Evolutionary conservation across 164 flowering plant genomes (phyloP), one percentile per base, ranked within the genome.

Genomic region (Saururus chinensis): DNA sequence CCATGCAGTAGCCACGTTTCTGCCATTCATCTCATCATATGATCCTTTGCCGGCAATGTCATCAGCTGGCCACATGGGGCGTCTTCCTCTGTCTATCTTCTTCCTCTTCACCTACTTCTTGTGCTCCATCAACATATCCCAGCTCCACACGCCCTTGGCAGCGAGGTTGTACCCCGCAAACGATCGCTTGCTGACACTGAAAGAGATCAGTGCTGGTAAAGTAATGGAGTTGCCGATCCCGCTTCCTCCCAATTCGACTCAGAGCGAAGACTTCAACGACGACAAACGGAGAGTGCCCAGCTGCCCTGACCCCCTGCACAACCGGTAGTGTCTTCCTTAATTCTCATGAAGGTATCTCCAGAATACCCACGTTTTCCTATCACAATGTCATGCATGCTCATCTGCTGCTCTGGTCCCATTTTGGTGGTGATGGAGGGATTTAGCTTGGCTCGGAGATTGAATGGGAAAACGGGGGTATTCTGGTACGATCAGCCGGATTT

Each of bases 221-320:
- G 19, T 61, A 10, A 21, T 61, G 52, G 35, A 35, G 37, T 12
- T 42, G 53, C 53, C 56, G 42, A 61, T 20, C 9, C 45, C 51
- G 22, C 14, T 49, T 51, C 9, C 69, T 54, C 45, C 8, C n/a
- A 60, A 66, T 60, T 61, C 56, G 41, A 66, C 41, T 9, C 49
- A 30, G 21, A 55, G 23, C 23, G 52, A 40, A 60, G 68, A n/a
- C 24, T 59, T 60, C 19, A 7, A 24, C 23, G 59, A 60, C n/a
- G 60, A 63, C 68, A 60, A 66, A 60, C 56, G 68, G 10, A 66
- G 63, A 53, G 63, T 66, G 0, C 68, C 68, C 22, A 66, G 59
- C 53, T 66, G 63, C 63, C 68, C 68, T 8, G 68, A 66, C 54
- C 68, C 68, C 51, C 68, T 66, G 23, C 68, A 66, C 40, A 66